Conservation (phyloP, 192 early-diverging fungal species). For the Mortierella antarctica region DNA sequence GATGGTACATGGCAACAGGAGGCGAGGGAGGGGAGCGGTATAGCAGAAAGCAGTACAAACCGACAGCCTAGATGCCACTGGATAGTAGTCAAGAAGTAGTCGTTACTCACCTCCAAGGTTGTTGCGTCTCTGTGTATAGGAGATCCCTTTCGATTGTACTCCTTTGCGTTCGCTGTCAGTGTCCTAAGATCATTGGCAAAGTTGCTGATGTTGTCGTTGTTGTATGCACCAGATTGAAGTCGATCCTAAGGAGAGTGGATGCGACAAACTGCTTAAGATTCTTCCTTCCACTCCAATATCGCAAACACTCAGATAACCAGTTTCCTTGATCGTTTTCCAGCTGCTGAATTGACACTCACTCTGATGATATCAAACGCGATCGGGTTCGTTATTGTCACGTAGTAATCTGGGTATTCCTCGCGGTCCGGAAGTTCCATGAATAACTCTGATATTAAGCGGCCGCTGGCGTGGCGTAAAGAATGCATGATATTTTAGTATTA, state of each 20-base stretch:
- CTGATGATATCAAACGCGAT: slow-evolving; percentile 44
- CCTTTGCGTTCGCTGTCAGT: slow-evolving; percentile 49
- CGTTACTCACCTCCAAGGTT: slow-evolving; percentile 41
- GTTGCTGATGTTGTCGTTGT: slow-evolving; percentile 23
- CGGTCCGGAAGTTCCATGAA: slow-evolving; percentile 85
- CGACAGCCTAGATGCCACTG: too few relatives aligned
- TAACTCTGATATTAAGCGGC: slow-evolving; percentile 73
- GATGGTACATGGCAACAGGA: not conserved
- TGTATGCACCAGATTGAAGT: slow-evolving; percentile 30
- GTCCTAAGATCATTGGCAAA: slow-evolving; percentile 35
- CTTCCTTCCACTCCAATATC: not conserved
- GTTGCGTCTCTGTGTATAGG: slow-evolving; percentile 50
- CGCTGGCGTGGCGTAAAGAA: slow-evolving; percentile 36
- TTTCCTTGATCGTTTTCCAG: not conserved
- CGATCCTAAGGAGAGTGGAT: slow-evolving; percentile 11
- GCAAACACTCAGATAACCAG: too few relatives aligned
- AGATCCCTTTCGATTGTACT: slow-evolving; percentile 53
- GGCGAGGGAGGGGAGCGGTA: not conserved
- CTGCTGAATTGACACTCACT: slow-evolving; percentile 9
- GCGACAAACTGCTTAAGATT: not conserved
- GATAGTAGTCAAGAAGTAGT: not conserved
- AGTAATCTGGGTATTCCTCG: slow-evolving; percentile 92
- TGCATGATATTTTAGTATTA: not conserved
- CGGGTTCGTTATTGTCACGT: slow-evolving; percentile 41
- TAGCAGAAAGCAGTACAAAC: not conserved